Conservation (phyloP, 139 green algal species). For the Picochlorum sp. region DNA sequence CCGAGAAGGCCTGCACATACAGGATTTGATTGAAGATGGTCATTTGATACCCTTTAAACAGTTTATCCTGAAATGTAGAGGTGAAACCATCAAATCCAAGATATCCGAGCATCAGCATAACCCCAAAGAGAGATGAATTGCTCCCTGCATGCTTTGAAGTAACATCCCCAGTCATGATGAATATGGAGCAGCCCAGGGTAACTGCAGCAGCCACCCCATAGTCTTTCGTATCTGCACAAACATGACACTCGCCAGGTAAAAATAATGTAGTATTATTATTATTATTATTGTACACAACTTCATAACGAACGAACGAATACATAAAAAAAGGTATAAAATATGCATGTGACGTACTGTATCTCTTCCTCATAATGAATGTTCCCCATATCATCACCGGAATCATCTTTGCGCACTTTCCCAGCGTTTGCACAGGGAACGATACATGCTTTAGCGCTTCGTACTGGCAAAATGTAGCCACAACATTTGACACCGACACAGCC, state of each 20-base stretch:
- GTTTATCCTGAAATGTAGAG: slow-evolving; percentile 90
- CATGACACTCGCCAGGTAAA: too few species aligned
- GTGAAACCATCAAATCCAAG: slow-evolving; percentile 96
- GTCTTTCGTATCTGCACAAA: slow-evolving; percentile 39
- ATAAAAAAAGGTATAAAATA: too few species aligned
- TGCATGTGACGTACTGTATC: slow-evolving; percentile 62
- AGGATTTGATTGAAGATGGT: slow-evolving; percentile 89
- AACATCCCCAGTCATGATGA: slow-evolving; percentile 43
- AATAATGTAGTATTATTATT: too few species aligned
- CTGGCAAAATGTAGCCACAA: slow-evolving; percentile 93
- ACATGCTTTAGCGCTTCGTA: slow-evolving; percentile 98
- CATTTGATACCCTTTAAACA: slow-evolving; percentile 94
- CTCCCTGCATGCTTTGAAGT: slow-evolving; percentile 6
- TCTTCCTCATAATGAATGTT: slow-evolving; percentile 77
- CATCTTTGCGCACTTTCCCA: slow-evolving; percentile 96
- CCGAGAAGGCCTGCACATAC: slow-evolving; percentile 58
- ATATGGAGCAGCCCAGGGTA: slow-evolving; percentile 79
- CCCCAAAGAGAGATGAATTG: slow-evolving; percentile 33
- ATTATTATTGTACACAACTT: too few species aligned
- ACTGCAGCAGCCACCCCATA: slow-evolving; percentile 63
- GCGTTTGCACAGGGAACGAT: slow-evolving; percentile 88
- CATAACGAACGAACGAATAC: too few species aligned
- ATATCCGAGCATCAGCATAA: slow-evolving; percentile 87
- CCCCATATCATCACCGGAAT: slow-evolving; percentile 98
- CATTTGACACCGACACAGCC: slow-evolving; percentile 77